Base-by-base conservation (phyloP, 2,329 filamentous ascomycete genomes). In the Exophiala phaeomuriformis region DNA sequence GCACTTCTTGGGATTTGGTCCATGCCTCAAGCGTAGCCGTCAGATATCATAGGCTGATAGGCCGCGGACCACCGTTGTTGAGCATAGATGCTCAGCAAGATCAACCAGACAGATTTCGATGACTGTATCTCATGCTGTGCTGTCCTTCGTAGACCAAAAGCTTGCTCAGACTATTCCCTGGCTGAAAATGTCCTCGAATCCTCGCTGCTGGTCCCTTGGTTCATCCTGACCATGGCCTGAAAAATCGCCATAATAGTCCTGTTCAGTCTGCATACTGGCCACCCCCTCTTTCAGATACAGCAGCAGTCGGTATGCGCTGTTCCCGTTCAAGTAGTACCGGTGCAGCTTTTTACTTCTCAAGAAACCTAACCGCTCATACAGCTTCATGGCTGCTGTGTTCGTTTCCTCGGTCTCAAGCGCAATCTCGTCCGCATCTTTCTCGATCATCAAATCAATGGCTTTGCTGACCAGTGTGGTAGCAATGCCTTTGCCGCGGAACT, bases 341-440 rank as follows among this genome's bases (percentile, higher is more conserved):
- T 97, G 90, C 49, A 98, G 72, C 56, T 90, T 87, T 71, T 98
- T 98, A 56, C 88, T 95, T 48, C 91, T 79, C 27, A 97, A 71
- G 66, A 98, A 98, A 0, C 93, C 93, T 5, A 98, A 76, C 0
- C 90, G 79, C 69, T 98, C 91, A 70, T 98, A 98, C 6, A 98
- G 75, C 60, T 89, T 86, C 75, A 97, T 88, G 19, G 90, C 93
- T 0, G 90, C 84, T 1, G 83, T 81, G 67, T 98, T 98, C 10
- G 86, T 88, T 69, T 94, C 89, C 72, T 98, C 93, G 0, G 93
- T 98, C 73, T 98, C 93, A 30, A 98, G 80, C 1, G 94, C 91
- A 56, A 98, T 84, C 75, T 98, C 93, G 67, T 97, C 91, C 28
- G 93, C 93, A 64, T 87, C 79, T 48, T 85, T 79, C 53, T 81